phyloP scores from a whole-genome alignment of 345 rosid genomes.

The Erodium maritimum region DNA sequence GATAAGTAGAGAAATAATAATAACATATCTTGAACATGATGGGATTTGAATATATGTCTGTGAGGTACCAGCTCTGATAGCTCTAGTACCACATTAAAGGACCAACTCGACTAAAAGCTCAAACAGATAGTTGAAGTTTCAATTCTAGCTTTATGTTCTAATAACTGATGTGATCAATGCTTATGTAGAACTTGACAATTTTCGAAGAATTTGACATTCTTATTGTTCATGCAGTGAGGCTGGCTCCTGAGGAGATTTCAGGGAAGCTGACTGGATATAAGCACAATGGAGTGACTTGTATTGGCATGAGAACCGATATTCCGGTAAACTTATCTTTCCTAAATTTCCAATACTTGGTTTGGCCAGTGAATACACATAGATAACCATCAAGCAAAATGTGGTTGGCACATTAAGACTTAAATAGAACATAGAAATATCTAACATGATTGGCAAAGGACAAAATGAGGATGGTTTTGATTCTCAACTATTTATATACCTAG shows the following conservation, averaged over 20 bases:
- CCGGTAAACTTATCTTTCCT: slow-evolving; percentile 33
- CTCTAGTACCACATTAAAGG: no score
- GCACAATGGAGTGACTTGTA: slow-evolving; percentile 82
- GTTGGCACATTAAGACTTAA: not conserved
- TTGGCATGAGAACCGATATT: slow-evolving; percentile 69
- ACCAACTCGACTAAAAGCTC: no score
- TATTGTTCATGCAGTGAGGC: slow-evolving; percentile 59
- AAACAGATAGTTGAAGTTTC: no score
- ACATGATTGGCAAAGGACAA: not conserved
- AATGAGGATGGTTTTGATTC: no score
- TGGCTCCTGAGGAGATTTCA: slow-evolving; percentile 79
- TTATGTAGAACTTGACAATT: not conserved
- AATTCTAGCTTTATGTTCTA: no score
- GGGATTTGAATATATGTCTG: no score
- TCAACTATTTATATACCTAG: not conserved
- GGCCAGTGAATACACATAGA: not conserved
- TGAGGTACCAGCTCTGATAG: no score
- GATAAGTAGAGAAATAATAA: no score
- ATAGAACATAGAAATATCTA: not conserved
- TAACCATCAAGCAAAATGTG: not conserved
- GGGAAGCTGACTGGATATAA: slow-evolving; percentile 53
- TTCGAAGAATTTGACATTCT: not conserved
- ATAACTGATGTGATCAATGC: not conserved
- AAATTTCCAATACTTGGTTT: not conserved
- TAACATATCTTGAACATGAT: no score